Base-by-base conservation (phyloP, 805 yeast species). In the Metschnikowia arizonensis region DNA sequence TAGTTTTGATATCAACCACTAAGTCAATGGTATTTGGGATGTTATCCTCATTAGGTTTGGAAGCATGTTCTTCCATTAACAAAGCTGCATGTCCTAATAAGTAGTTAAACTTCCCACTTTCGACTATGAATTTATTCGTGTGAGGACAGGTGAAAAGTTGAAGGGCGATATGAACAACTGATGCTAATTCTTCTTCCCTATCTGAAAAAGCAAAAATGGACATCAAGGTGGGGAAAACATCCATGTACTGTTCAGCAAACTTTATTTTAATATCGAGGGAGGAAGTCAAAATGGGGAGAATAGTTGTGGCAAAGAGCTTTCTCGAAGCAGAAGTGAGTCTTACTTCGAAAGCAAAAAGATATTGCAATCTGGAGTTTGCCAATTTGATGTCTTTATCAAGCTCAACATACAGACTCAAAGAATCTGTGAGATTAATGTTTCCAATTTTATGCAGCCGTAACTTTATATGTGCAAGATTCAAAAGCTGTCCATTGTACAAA, bases 271-370 rank as follows among this genome's bases (percentile, higher is more conserved):
- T 70, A 0, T 59, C 56, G 3, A 71, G 50, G 35, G 80, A 78
- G 0, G 82, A 70, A 1, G 85, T 69, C 23, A 84, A 59, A 0
- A 80, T 69, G 0, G 88, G 81, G 8, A 83, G 65, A 3, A 84
- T 50, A 1, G 79, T 58, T 23, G 71, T 65, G 39, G 77, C 74
- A 14, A 85, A 44, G 6, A 60, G 59, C 35, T 68, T 71, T 57
- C 93, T 72, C 6, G 76, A 55, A 3, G 55, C 52, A 46, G 82
- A 81, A 65, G 81, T 70, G 28, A 75, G 74, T 51, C 93, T 69
- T 31, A 78, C 69, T 49, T 85, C 86, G 47, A 83, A 76, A 47
- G 70, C 73, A 30, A 83, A 62, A 18, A 85, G 54, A 53, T 68
- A 72, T 57, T 84, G 89, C 10, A 85, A 56, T 53, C 87, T 70